Base-by-base conservation (phyloP, 768 basidiomycete genomes). In the Coprinellus micaceus region DNA sequence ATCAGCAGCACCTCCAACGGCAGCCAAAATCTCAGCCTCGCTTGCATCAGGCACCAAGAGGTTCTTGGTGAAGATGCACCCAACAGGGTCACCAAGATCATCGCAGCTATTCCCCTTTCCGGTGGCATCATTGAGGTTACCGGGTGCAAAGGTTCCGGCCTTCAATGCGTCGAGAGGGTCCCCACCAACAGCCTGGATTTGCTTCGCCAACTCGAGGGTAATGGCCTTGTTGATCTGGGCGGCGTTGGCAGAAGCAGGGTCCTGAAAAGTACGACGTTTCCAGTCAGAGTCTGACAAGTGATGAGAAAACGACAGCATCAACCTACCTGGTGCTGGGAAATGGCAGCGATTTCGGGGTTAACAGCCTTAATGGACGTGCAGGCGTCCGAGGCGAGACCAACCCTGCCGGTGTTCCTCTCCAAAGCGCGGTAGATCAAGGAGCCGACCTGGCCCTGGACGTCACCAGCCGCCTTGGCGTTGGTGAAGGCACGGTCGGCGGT, bases 401-500 rank as follows among this genome's bases (percentile, higher is more conserved):
- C 80, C 37, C 66, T 57, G 3, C 78, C 82, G 19, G 84, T 80
- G 69, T 88, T 89, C 19, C 85, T 77, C 72, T 88, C 86, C 28
- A 89, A 67, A 5, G 85, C 84, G 50, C 84, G 77, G 71, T 72
- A 88, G 58, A 83, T 80, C 61, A 89, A 66, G 3, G 86, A 85
- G 57, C 73, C 75, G 26, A 81, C 78, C 73, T 77, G 75, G 26
- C 82, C 83, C 24, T 77, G 69, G 43, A 85, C 70, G 63, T 86
- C 78, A 15, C 77, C 77, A 2, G 76, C 78, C 12, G 82, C 80
- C 67, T 88, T 88, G 41, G 85, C 85, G 65, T 88, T 88, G 30
- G 84, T 84, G 73, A 88, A 89, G 0, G 86, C 86, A 64, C 82
- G 83, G 62, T 86, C 84, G 45, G 84, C 84, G 5, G 77, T 80